Conservation (phyloP, 1,284 basidiomycete genomes). For the Puccinia novopanici region DNA sequence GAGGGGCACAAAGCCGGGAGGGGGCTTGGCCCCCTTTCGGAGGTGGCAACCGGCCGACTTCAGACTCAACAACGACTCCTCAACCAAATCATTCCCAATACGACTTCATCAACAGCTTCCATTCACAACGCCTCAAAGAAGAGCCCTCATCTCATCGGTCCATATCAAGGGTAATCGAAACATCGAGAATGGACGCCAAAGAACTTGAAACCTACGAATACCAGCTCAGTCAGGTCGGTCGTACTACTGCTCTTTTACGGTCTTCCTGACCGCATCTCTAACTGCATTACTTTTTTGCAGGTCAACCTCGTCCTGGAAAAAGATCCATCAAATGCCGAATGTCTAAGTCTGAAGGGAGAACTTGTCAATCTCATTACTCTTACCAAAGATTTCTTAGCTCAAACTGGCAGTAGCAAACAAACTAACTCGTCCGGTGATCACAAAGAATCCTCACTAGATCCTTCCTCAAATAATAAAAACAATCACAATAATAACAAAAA, state of each 20-base stretch:
- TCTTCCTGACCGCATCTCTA: slow-evolving; percentile 30
- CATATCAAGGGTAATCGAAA: too few relatives aligned
- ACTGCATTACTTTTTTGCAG: slow-evolving; percentile 67
- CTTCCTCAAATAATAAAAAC: slow-evolving; percentile 52
- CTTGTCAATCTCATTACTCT: slow-evolving; percentile 85
- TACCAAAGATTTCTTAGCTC: slow-evolving; percentile 73
- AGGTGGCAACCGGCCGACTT: not conserved
- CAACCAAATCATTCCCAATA: not conserved
- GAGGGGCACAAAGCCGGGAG: not conserved
- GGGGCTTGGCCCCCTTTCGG: not conserved
- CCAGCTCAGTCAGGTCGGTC: slow-evolving; percentile 51
- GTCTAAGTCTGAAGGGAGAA: slow-evolving; percentile 72
- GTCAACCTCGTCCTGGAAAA: slow-evolving; percentile 80
- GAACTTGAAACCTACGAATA: slow-evolving; percentile 54
- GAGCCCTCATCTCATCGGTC: too few relatives aligned
- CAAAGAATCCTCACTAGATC: slow-evolving; percentile 64
- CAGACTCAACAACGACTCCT: too few relatives aligned
- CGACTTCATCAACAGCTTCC: not conserved
- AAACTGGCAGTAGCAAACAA: slow-evolving; percentile 62
- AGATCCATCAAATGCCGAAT: slow-evolving; percentile 79
- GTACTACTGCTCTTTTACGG: not conserved
- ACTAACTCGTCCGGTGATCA: slow-evolving; percentile 66
- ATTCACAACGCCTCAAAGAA: not conserved
- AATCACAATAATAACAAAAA: slow-evolving; percentile 24
- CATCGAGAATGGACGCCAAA: slow-evolving; percentile 42